Conservation (phyloP, 2,329 filamentous ascomycete genomes). For the Helotiales sp. region DNA sequence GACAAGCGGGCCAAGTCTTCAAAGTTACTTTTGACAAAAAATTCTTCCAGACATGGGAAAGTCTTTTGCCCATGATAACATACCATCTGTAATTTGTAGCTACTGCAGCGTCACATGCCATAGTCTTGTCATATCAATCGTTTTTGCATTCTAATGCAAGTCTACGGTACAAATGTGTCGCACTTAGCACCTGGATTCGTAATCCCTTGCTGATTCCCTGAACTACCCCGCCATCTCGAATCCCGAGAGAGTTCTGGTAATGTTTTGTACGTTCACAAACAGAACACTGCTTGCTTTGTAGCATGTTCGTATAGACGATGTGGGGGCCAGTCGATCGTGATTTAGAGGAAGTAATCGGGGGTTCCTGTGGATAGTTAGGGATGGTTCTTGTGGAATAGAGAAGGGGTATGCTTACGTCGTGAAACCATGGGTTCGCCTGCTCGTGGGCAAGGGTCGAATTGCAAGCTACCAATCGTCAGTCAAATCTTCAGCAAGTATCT, state of each 20-base stretch:
- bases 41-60: no score
- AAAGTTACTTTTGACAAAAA: no score
- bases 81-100: background rate
- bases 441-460: constrained; percentile 98
- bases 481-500: background rate
- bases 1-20: no score
- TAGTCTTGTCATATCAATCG: constrained; percentile 23
- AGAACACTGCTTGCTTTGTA: constrained; percentile 35
- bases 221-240: constrained; percentile 22
- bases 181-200: constrained; percentile 21
- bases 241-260: constrained; percentile 21
- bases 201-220: constrained; percentile 17
- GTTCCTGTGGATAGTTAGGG: constrained; percentile 59
- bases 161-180: constrained; percentile 36
- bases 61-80: background rate
- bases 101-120: background rate
- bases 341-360: constrained; percentile 97
- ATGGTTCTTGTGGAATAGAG: background rate
- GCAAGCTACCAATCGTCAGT: constrained; percentile 69
- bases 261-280: constrained; percentile 33
- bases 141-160: constrained; percentile 43
- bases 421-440: constrained; percentile 99
- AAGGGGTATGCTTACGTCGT: constrained; percentile 64
- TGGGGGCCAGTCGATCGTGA: constrained; percentile 16
- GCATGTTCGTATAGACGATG: constrained; percentile 18